phyloP scores from a whole-genome alignment of 169 alveolate species.

The Ichthyophthirius multifiliis region DNA sequence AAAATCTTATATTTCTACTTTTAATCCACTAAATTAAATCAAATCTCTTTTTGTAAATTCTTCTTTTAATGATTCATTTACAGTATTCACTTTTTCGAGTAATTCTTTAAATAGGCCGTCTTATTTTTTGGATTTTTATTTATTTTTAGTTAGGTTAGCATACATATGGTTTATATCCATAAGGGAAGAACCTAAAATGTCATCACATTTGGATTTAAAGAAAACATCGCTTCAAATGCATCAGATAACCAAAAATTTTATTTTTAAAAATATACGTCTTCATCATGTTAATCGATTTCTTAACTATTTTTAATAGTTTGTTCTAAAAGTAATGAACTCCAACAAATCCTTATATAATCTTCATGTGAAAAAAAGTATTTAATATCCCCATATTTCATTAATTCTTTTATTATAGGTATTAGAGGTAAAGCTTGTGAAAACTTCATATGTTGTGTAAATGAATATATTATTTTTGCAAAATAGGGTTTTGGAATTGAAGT shows the following conservation, averaged over 20 bases:
- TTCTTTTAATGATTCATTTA: neutral
- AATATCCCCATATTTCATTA: slow-evolving; percentile 11
- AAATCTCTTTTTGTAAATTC: neutral
- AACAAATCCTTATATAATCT: neutral
- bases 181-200: neutral
- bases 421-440: neutral
- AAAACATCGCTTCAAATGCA: neutral
- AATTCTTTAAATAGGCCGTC: neutral
- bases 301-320: neutral
- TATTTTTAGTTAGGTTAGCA: neutral
- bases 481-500: slow-evolving; percentile 9
- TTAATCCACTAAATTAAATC: neutral
- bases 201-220: neutral
- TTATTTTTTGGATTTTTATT: neutral
- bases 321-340: neutral
- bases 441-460: neutral
- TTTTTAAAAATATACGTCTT: neutral
- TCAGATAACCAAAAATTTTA: neutral
- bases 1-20: neutral
- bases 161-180: neutral
- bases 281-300: neutral
- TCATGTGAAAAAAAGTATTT: slow-evolving; percentile 15
- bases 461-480: neutral
- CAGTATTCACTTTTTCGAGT: neutral
- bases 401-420: neutral